Conservation (phyloP, 208 protist genomes). For the Naegleria fowleri region DNA sequence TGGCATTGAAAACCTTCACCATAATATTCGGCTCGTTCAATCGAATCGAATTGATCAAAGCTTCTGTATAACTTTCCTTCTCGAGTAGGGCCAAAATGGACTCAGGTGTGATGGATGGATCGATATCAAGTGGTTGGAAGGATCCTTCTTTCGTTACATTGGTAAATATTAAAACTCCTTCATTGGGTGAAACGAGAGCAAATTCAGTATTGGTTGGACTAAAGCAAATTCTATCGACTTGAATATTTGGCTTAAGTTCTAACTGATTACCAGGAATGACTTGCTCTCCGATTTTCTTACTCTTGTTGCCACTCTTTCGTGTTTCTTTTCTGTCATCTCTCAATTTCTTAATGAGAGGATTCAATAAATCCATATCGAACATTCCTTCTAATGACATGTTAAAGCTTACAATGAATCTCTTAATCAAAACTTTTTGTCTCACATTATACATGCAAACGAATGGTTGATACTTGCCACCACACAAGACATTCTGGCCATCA, state of each 20-base stretch:
- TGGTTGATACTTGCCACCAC: slow-evolving; percentile 2
- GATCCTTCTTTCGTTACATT: not conserved
- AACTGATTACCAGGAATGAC: not conserved
- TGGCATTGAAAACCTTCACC: not conserved
- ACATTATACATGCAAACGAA: slow-evolving; percentile 37
- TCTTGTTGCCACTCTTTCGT: not conserved
- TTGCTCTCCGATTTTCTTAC: not conserved
- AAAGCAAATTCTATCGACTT: not conserved
- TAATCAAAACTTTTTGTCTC: slow-evolving; percentile 24
- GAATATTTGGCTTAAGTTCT: not conserved
- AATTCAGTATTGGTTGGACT: not conserved
- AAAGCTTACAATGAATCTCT: not conserved
- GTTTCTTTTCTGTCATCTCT: not conserved
- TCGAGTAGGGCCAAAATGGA: not conserved
- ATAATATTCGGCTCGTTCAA: not conserved
- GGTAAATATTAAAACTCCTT: not conserved
- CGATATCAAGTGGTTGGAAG: slow-evolving; percentile 21
- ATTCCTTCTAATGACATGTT: not conserved
- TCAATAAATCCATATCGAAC: slow-evolving; percentile 1
- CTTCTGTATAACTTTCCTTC: not conserved
- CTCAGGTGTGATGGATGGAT: not conserved
- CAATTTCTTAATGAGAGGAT: not conserved
- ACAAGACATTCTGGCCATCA: not conserved
- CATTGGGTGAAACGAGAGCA: not conserved
- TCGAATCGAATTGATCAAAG: not conserved